A percentile compares a stretch with the other conserved stretches of the same genome.
Evolutionary conservation across 192 early-diverging fungal species (phyloP).

Genomic region (Oehlia diaphana): DNA sequence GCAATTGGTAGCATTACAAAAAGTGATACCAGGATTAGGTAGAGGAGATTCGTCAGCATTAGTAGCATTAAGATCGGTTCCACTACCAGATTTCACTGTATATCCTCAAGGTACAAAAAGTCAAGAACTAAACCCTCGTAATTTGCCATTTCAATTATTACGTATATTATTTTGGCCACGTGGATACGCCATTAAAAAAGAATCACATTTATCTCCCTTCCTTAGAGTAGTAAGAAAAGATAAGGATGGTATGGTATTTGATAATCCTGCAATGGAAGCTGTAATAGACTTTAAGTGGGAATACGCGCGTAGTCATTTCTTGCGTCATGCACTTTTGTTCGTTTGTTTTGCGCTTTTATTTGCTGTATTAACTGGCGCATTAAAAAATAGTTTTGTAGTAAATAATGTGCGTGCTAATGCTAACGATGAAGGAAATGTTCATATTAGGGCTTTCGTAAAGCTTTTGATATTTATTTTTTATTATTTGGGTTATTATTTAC

Average conservation of each 20-base stretch:
- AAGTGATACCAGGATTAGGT: not conserved
- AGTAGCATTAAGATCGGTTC: not conserved
- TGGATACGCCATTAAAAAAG: not conserved
- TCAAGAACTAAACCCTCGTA: not conserved
- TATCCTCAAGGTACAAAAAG: conserved; percentile 3
- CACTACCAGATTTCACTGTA: conserved; percentile 7
- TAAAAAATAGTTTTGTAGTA: not conserved
- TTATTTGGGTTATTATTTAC: not conserved
- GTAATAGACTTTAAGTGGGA: not conserved
- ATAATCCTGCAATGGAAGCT: conserved; percentile 9
- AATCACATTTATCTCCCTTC: not conserved
- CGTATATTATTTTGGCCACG: not conserved
- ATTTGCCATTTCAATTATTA: not conserved
- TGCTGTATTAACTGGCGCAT: not conserved
- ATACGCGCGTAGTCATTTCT: not conserved
- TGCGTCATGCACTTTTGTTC: not conserved
- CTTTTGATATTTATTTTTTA: not conserved
- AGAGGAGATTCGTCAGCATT: not conserved
- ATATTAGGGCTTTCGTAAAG: too few species aligned
- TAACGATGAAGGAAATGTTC: too few species aligned
- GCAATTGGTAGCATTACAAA: not conserved
- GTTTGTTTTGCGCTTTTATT: not conserved
- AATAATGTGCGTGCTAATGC: too few species aligned
- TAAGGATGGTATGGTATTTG: not conserved
- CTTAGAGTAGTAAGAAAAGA: not conserved